Evolutionary conservation across 1,284 basidiomycete genomes (phyloP).

Genomic region (Pterulicium gracile): DNA sequence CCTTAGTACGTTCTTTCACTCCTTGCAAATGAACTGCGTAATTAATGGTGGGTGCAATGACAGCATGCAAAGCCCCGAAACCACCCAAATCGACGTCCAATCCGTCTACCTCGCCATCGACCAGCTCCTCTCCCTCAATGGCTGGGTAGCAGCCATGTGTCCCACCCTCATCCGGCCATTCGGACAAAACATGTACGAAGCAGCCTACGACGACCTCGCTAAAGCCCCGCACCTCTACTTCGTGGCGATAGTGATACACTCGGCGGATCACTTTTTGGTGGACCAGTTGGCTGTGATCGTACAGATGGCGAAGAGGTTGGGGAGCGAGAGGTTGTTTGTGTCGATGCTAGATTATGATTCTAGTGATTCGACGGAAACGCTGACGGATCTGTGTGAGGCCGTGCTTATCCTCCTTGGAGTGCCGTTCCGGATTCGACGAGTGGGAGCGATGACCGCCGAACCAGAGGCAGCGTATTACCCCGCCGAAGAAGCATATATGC

Average conservation of each 20-base stretch:
- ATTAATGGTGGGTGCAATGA: slow-evolving; percentile 5
- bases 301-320: slow-evolving; percentile 82
- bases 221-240: slow-evolving; percentile 81
- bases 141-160: slow-evolving; percentile 98
- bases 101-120: slow-evolving; percentile 81
- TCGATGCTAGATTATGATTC: slow-evolving; percentile 95
- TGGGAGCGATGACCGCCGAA: slow-evolving; percentile 83
- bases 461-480: slow-evolving; percentile 86
- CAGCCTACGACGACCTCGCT: slow-evolving; percentile 81
- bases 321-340: slow-evolving; percentile 82
- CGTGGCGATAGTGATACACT: slow-evolving; percentile 88
- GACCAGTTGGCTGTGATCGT: slow-evolving; percentile 95
- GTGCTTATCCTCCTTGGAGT: slow-evolving; percentile 85
- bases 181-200: slow-evolving; percentile 75
- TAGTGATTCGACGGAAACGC: slow-evolving; percentile 84
- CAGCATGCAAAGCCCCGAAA: slow-evolving; percentile 73
- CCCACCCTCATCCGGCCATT: slow-evolving; percentile 86
- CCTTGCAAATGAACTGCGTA: background rate
- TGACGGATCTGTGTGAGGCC: slow-evolving; percentile 87
- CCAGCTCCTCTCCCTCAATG: slow-evolving; percentile 83
- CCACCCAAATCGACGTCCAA: slow-evolving; percentile 80
- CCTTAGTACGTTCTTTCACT: slow-evolving; percentile 63
- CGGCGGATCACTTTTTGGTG: slow-evolving; percentile 93
- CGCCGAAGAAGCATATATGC: slow-evolving; percentile 83
- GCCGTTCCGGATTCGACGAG: slow-evolving; percentile 80